Evolutionary conservation across 2,329 filamentous ascomycete genomes (phyloP).

Genomic region (Talaromyces sp.): DNA sequence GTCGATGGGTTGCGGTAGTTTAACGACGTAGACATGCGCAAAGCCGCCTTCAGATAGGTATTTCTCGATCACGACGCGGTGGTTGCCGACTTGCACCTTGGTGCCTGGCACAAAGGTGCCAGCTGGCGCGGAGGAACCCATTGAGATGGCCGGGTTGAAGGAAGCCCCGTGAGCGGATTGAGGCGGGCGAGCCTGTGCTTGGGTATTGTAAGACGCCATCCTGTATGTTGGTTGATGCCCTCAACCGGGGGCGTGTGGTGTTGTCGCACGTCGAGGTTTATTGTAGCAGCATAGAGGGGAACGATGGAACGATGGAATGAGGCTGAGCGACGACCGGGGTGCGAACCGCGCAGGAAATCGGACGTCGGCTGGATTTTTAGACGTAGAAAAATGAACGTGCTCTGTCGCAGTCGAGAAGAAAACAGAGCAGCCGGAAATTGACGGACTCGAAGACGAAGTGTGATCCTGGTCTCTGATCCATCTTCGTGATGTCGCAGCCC

Average conservation of each 20-base stretch:
- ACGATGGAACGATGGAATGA: neutral
- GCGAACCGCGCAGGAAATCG: neutral
- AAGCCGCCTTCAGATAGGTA: conserved; percentile 98
- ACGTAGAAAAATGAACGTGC: neutral
- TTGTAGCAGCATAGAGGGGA: conserved; percentile 18
- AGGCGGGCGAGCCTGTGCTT: conserved; percentile 23
- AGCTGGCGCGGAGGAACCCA: conserved; percentile 44
- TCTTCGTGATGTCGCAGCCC: conserved; percentile 7
- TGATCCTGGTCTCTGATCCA: conserved; percentile 4
- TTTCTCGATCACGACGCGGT: conserved; percentile 90
- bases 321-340: neutral
- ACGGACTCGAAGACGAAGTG: neutral
- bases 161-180: conserved; percentile 18
- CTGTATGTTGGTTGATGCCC: conserved; percentile 18
- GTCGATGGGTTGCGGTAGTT: conserved; percentile 69
- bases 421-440: neutral
- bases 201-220: conserved; percentile 29
- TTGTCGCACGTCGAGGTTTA: conserved; percentile 14
- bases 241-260: conserved; percentile 18
- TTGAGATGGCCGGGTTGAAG: conserved; percentile 31
- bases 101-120: conserved; percentile 91
- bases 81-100: conserved; percentile 91
- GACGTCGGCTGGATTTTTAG: neutral
- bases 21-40: conserved; percentile 95
- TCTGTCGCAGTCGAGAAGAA: neutral